phyloP scores from a whole-genome alignment of 805 yeast genomes.

The Helenozyma rhizophorensis region DNA sequence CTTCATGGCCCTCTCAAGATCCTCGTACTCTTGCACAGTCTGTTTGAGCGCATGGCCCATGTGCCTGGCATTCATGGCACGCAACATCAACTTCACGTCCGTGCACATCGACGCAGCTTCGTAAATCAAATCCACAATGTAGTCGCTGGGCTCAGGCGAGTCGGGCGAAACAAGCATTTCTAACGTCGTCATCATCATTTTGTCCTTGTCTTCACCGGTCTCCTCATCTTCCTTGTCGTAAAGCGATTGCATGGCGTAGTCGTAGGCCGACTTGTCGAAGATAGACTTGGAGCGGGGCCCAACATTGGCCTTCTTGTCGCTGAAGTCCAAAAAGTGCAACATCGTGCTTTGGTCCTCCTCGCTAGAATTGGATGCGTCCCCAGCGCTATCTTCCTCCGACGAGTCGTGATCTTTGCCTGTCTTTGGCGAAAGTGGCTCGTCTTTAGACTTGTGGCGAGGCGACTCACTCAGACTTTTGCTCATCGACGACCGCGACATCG shows the following conservation, averaged over 20 bases:
- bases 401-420: background rate
- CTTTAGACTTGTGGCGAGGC: background rate
- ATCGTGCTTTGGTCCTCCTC: conserved; percentile 28
- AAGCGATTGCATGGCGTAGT: conserved; percentile 7
- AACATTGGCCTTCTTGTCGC: conserved; percentile 15
- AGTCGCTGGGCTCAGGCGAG: conserved; percentile 52
- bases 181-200: conserved; percentile 36
- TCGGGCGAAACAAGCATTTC: conserved; percentile 55
- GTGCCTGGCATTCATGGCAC: conserved; percentile 51
- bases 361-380: too few species aligned
- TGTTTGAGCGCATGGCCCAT: conserved; percentile 36
- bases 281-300: conserved; percentile 35
- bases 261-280: conserved; percentile 24
- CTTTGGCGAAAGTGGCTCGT: conserved; percentile 1
- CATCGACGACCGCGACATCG: background rate
- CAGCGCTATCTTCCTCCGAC: conserved; percentile 16
- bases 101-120: conserved; percentile 59
- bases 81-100: conserved; percentile 59
- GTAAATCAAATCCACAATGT: conserved; percentile 53
- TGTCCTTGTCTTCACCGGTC: conserved; percentile 15
- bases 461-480: too few species aligned
- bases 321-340: conserved; percentile 27
- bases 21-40: conserved; percentile 19
- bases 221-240: conserved; percentile 18
- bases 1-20: conserved; percentile 8